phyloP scores from a whole-genome alignment of 2,329 filamentous ascomycete species.

The Elsinoe ampelina region DNA sequence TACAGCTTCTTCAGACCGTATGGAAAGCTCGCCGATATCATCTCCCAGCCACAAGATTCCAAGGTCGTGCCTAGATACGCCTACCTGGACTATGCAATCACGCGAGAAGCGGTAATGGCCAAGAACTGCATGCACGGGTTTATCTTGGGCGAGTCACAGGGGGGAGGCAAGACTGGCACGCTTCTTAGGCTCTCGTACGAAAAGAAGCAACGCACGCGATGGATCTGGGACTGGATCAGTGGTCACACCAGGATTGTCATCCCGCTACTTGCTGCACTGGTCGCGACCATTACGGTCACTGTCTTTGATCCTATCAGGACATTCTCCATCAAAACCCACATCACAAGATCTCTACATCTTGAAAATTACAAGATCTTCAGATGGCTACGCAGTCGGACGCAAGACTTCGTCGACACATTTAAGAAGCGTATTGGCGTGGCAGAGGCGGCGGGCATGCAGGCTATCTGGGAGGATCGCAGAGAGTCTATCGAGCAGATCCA shows the following conservation, averaged over 20 bases:
- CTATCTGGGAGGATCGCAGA: slow-evolving; percentile 81
- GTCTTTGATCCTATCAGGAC: slow-evolving; percentile 92
- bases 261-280: slow-evolving; percentile 66
- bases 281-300: slow-evolving; percentile 74
- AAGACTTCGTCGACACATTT: slow-evolving; percentile 50
- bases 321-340: slow-evolving; percentile 82
- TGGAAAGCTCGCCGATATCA: slow-evolving; percentile 82
- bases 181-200: slow-evolving; percentile 76
- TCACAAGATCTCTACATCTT: slow-evolving; percentile 67
- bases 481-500: slow-evolving; percentile 72
- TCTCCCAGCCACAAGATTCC: slow-evolving; percentile 72
- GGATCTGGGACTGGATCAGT: slow-evolving; percentile 78
- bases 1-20: slow-evolving; percentile 84
- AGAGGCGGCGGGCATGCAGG: slow-evolving; percentile 61
- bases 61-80: slow-evolving; percentile 76
- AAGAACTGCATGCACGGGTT: slow-evolving; percentile 89
- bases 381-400: slow-evolving; percentile 70
- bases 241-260: slow-evolving; percentile 83
- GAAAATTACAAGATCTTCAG: slow-evolving; percentile 64
- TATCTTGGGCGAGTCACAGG: slow-evolving; percentile 54
- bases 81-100: slow-evolving; percentile 62
- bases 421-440: slow-evolving; percentile 39
- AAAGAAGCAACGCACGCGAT: slow-evolving; percentile 63
- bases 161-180: slow-evolving; percentile 68
- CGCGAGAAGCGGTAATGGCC: slow-evolving; percentile 74